Evolutionary conservation across 352 stramenopile species (phyloP).

Genomic region (Pilasporangium apinafurcum): DNA sequence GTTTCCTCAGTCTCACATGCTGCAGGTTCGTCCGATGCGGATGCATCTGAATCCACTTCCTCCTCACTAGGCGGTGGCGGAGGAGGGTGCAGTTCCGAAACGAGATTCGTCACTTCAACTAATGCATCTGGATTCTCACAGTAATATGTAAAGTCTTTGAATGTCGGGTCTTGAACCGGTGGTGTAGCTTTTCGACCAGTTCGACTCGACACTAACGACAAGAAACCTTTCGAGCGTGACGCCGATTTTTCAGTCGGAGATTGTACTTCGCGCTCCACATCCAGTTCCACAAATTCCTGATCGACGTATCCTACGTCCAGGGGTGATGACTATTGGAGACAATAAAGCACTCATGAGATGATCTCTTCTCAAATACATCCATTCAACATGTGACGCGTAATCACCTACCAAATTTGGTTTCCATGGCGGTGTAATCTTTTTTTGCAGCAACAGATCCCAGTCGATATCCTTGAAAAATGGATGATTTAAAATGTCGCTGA

Average conservation of each 20-base stretch:
- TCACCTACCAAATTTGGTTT: constrained; percentile 65
- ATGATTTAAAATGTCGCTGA: constrained; percentile 82
- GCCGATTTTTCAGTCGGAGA: constrained; percentile 79
- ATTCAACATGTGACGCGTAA: background rate
- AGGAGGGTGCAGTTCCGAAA: constrained; percentile 66
- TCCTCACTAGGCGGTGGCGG: constrained; percentile 32
- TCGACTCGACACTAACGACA: constrained; percentile 73
- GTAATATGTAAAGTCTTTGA: constrained; percentile 89
- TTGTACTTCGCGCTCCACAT: constrained; percentile 76
- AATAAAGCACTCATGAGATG: background rate
- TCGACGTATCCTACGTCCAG: constrained; percentile 86
- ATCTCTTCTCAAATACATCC: background rate
- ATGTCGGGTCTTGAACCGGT: constrained; percentile 82
- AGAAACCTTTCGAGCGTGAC: constrained; percentile 71
- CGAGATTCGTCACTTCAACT: constrained; percentile 74
- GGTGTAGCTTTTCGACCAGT: constrained; percentile 56
- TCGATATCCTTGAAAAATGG: constrained; percentile 76
- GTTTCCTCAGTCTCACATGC: constrained; percentile 27
- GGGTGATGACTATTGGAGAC: constrained; percentile 39
- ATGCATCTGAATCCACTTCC: constrained; percentile 13
- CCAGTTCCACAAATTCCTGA: constrained; percentile 79
- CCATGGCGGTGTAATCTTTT: constrained; percentile 81
- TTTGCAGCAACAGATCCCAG: constrained; percentile 82
- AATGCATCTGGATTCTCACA: constrained; percentile 84
- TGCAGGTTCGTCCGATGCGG: constrained; percentile 13